Conservation (phyloP, 1,284 basidiomycete genomes). For the Moniliella sp. region DNA sequence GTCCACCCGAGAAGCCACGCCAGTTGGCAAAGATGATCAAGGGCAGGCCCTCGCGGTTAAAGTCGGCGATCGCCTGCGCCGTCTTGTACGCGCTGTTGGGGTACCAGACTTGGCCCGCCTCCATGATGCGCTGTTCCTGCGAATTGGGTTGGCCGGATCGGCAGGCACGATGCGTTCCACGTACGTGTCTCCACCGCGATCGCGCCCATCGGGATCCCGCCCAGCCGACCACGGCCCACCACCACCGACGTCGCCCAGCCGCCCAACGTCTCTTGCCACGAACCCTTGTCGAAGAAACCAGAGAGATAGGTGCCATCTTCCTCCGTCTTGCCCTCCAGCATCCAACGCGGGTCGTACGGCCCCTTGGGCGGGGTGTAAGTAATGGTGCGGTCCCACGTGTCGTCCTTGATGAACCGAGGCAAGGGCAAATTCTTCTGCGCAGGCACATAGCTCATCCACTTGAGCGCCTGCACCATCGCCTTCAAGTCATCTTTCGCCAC, state of each 20-base stretch:
- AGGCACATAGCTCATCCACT: slow-evolving; percentile 81
- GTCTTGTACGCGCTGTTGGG: slow-evolving; percentile 99
- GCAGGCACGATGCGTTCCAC: slow-evolving; percentile 91
- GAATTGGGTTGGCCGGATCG: slow-evolving; percentile 93
- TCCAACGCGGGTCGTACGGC: slow-evolving; percentile 93
- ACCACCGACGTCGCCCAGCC: slow-evolving; percentile 34
- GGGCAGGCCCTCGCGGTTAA: slow-evolving; percentile 85
- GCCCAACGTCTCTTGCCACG: slow-evolving; percentile 73
- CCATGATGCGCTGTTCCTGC: slow-evolving; percentile 92
- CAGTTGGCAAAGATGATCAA: slow-evolving; percentile 98
- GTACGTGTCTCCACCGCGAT: slow-evolving; percentile 96
- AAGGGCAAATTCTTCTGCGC: slow-evolving; percentile 9
- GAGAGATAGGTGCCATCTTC: slow-evolving; percentile 34
- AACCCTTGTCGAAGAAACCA: slow-evolving; percentile 89
- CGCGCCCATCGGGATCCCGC: slow-evolving; percentile 88
- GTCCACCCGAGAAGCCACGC: slow-evolving; percentile 98
- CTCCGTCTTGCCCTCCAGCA: slow-evolving; percentile 76
- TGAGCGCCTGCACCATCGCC: slow-evolving; percentile 38
- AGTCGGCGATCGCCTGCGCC: slow-evolving; percentile 94
- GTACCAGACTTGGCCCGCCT: slow-evolving; percentile 97
- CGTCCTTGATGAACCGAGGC: slow-evolving; percentile 11
- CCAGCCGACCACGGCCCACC: slow-evolving; percentile 79
- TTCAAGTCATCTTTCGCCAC: slow-evolving; percentile 71
- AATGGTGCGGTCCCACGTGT: slow-evolving; percentile 73
- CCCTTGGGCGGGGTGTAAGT: slow-evolving; percentile 75